Evolutionary conservation across 1,139 yeast genomes (phyloP).

Genomic region (Blastobotrys serpentis): DNA sequence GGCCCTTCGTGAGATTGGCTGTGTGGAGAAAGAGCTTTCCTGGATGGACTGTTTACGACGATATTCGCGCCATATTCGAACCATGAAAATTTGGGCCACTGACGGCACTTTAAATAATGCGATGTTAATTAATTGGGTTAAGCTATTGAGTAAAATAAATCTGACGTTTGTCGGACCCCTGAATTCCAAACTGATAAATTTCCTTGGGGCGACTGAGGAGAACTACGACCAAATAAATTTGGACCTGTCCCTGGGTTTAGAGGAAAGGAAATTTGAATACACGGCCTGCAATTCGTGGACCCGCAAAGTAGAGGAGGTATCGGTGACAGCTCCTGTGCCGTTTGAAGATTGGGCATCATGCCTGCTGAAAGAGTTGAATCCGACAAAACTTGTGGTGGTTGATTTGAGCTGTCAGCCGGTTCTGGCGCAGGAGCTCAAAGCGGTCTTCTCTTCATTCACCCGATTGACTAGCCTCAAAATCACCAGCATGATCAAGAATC

Average conservation of each 20-base stretch:
- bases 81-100: not conserved
- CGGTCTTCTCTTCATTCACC: not conserved
- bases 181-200: not conserved
- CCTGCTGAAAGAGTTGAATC: not conserved
- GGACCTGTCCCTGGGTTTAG: not conserved
- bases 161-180: not conserved
- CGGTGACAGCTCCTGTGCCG: not conserved
- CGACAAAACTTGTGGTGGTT: not conserved
- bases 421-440: not conserved
- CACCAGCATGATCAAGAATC: not conserved
- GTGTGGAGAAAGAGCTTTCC: not conserved
- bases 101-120: not conserved
- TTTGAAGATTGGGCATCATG: conserved; percentile 7
- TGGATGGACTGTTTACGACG: not conserved
- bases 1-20: not conserved
- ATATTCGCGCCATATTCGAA: conserved; percentile 1
- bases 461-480: not conserved
- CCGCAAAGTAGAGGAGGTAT: not conserved
- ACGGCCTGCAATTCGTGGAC: not conserved
- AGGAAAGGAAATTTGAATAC: not conserved
- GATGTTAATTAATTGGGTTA: not conserved
- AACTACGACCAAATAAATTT: not conserved
- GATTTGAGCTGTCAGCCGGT: conserved; percentile 2
- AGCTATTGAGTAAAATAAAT: not conserved
- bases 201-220: not conserved